Evolutionary conservation across 2,329 filamentous ascomycete genomes (phyloP).

Genomic region (Trichoderma sp.): DNA sequence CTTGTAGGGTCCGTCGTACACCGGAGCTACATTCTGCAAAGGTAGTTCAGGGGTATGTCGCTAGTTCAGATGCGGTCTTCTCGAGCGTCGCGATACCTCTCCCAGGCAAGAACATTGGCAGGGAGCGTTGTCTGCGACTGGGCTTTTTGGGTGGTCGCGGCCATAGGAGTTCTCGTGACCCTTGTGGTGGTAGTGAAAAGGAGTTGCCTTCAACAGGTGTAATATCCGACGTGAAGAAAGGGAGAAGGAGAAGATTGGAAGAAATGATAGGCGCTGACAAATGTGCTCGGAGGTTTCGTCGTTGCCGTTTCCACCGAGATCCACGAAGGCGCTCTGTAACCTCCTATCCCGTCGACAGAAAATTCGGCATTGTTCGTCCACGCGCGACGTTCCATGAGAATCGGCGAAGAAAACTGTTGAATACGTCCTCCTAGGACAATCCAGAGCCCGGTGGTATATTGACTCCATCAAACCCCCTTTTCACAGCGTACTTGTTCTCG

Average conservation of each 20-base stretch:
- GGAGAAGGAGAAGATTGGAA: neutral
- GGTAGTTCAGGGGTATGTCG: neutral
- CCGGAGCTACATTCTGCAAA: neutral
- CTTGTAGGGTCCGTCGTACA: neutral
- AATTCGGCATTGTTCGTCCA: neutral
- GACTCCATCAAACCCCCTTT: conserved; percentile 42
- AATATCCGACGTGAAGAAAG: neutral
- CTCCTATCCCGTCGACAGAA: neutral
- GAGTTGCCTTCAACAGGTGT: too few relatives aligned
- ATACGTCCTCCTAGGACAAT: conserved; percentile 20
- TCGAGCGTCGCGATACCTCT: too few relatives aligned
- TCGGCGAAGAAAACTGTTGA: neutral
- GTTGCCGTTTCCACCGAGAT: too few relatives aligned
- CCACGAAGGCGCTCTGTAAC: too few relatives aligned
- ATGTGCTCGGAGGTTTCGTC: too few relatives aligned
- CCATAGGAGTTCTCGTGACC: too few relatives aligned
- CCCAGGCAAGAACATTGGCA: too few relatives aligned
- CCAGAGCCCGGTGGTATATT: conserved; percentile 37
- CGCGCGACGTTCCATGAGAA: neutral
- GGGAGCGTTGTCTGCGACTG: too few relatives aligned
- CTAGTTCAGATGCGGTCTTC: too few relatives aligned
- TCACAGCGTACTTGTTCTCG: conserved; percentile 41
- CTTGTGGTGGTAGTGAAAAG: too few relatives aligned
- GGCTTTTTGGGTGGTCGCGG: too few relatives aligned
- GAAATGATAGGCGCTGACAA: too few relatives aligned